Percentiles rank a stretch among this genome's conserved stretches.
Evolutionary conservation across 768 basidiomycete species (phyloP).

Genomic region (Pholiota microspora): DNA sequence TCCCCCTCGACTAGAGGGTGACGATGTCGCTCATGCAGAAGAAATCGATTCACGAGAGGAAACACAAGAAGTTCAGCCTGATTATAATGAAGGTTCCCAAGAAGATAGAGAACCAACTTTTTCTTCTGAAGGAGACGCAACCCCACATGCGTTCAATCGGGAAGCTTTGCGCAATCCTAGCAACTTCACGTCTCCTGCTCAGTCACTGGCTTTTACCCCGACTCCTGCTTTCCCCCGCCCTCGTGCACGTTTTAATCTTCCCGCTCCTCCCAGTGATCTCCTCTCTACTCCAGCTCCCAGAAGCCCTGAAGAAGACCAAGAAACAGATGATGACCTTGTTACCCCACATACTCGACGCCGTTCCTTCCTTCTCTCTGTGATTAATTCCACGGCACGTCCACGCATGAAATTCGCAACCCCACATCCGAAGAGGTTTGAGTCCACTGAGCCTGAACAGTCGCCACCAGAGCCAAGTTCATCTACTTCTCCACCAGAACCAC

Average conservation of each 20-base stretch:
- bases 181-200: slow-evolving; percentile 53
- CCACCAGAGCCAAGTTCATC: slow-evolving; percentile 28
- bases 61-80: slow-evolving; percentile 9
- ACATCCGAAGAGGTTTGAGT: slow-evolving; percentile 45
- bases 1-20: slow-evolving; percentile 31
- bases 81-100: slow-evolving; percentile 18
- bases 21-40: slow-evolving; percentile 13
- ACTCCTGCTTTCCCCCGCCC: slow-evolving; percentile 63
- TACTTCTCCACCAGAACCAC: slow-evolving; percentile 19
- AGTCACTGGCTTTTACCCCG: slow-evolving; percentile 61
- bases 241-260: slow-evolving; percentile 60
- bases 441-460: slow-evolving; percentile 28
- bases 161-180: slow-evolving; percentile 38
- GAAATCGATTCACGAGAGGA: slow-evolving; percentile 23
- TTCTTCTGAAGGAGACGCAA: slow-evolving; percentile 60
- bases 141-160: slow-evolving; percentile 28
- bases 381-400: slow-evolving; percentile 79
- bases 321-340: slow-evolving; percentile 42
- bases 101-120: slow-evolving; percentile 60
- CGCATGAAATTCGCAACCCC: slow-evolving; percentile 66
- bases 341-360: slow-evolving; percentile 74
- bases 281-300: slow-evolving; percentile 34
- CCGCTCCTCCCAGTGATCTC: slow-evolving; percentile 40
- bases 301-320: slow-evolving; percentile 19
- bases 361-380: slow-evolving; percentile 81